phyloP scores from a whole-genome alignment of 1,139 yeast genomes.

The Scheffersomyces cryptocercus region DNA sequence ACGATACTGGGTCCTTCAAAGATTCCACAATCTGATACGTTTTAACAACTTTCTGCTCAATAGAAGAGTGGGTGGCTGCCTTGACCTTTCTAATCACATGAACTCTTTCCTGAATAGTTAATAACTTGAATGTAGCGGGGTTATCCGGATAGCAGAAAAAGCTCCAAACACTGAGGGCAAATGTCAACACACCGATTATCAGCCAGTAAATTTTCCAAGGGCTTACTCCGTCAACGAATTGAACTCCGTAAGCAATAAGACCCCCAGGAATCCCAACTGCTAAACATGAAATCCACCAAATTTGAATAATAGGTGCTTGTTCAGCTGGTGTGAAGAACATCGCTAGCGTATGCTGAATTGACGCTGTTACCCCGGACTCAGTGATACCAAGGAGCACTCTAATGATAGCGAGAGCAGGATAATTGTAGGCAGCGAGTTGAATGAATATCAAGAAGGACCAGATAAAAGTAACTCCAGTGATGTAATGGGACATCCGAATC shows the following conservation, averaged over 20 bases:
- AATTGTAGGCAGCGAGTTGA: constrained; percentile 39
- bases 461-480: constrained; percentile 26
- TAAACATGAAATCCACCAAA: constrained; percentile 28
- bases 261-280: constrained; percentile 47
- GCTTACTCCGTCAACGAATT: constrained; percentile 28
- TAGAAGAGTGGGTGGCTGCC: constrained; percentile 39
- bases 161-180: constrained; percentile 27
- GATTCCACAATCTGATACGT: constrained; percentile 45
- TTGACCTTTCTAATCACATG: constrained; percentile 46
- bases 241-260: constrained; percentile 45
- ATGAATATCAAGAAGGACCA: constrained; percentile 44
- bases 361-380: constrained; percentile 30
- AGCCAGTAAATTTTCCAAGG: constrained; percentile 42
- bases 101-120: constrained; percentile 40
- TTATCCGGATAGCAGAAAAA: constrained; percentile 43
- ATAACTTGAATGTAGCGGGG: constrained; percentile 40
- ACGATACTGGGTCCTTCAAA: constrained; percentile 46
- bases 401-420: constrained; percentile 39
- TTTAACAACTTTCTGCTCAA: constrained; percentile 47
- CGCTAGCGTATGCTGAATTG: constrained; percentile 39
- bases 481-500: constrained; percentile 31
- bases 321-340: constrained; percentile 31
- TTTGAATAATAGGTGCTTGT: no score
- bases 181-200: constrained; percentile 44
- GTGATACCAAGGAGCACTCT: constrained; percentile 48